Base-by-base conservation (phyloP, 2,329 filamentous ascomycete species). In the Pestalotiopsis sp. region DNA sequence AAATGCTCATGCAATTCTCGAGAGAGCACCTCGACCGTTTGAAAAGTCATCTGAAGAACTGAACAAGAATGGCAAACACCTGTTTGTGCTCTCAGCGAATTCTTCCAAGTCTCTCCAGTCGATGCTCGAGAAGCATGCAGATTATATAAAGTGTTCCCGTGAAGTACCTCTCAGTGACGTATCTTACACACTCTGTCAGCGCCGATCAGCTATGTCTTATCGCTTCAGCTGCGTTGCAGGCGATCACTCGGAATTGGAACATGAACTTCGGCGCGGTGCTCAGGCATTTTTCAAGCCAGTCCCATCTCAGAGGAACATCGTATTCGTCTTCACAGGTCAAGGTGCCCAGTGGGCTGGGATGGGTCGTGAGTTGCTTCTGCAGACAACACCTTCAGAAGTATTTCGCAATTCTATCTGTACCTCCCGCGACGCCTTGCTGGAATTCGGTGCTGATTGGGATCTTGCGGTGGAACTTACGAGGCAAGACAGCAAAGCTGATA, bases 271-370 rank as follows among this genome's bases (percentile, higher is more conserved):
- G 56, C 56, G 25, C 11, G 25, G 56, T 12, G 25, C 11, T 58
- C n/a, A 27, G 17, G 56, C 25, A 11, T 9, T 27, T n/a, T 9
- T 41, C 39, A 41, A 41, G 39, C 39, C 39, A 41, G 39, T 41
- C 14, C 39, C 39, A 41, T 41, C 39, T 13, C 39, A 41, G 39
- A 41, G 9, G 9, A 41, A 41, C 5, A n/a, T 74, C 23, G 71
- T 69, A 11, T 74, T 77, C 61, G 73, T 82, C 27, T 85, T 84
- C 73, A 84, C 82, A 0, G 83, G 83, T 4, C 83, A 85, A 67
- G 83, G 83, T 1, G 82, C 82, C 0, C 83, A 85, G 63, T 85
- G 82, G 80, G 73, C 77, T 2, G 75, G 75, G 0, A 84, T 84
- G 82, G 82, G 79, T 3, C 74, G 74, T 1, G 73, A 75, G 57